Percentiles rank a stretch among this genome's conserved stretches.
Evolutionary conservation across 768 basidiomycete genomes (phyloP).

Genomic region (Glaciozyma antarctica): DNA sequence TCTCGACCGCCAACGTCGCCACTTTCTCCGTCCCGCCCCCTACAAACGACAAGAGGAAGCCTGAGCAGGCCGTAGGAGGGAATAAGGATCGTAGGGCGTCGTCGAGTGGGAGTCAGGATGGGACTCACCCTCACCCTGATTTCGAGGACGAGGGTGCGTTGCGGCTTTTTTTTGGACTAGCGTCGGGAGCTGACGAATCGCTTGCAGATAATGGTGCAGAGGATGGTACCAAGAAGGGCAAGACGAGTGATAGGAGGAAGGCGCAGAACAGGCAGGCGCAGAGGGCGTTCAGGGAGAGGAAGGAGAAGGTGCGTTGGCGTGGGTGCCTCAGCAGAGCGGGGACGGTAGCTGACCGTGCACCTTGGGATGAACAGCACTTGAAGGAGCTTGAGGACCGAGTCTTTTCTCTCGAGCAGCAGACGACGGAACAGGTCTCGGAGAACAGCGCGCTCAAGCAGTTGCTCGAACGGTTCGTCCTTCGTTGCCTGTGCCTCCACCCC

Average conservation of each 20-base stretch:
- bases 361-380: conserved; percentile 55
- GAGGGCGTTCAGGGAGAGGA: conserved; percentile 90
- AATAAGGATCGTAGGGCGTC: not conserved
- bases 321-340: not conserved
- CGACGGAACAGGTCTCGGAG: conserved; percentile 11
- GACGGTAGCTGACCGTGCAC: not conserved
- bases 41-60: not conserved
- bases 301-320: conserved; percentile 48
- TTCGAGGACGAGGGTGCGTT: conserved; percentile 16
- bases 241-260: conserved; percentile 55
- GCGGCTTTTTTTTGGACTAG: not conserved
- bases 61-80: not conserved
- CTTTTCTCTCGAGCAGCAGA: conserved; percentile 13
- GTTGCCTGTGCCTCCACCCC: no score
- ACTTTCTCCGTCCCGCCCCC: not conserved
- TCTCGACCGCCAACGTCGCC: not conserved
- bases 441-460: conserved; percentile 29
- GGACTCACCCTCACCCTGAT: not conserved
- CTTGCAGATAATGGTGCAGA: conserved; percentile 1
- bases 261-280: conserved; percentile 97
- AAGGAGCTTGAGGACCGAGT: conserved; percentile 43
- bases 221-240: conserved; percentile 19
- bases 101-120: not conserved
- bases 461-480: conserved; percentile 14
- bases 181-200: not conserved